Evolutionary conservation across 805 yeast genomes (phyloP), one percentile per base, ranked within the genome.

Genomic region (Nakazawaea peltata): DNA sequence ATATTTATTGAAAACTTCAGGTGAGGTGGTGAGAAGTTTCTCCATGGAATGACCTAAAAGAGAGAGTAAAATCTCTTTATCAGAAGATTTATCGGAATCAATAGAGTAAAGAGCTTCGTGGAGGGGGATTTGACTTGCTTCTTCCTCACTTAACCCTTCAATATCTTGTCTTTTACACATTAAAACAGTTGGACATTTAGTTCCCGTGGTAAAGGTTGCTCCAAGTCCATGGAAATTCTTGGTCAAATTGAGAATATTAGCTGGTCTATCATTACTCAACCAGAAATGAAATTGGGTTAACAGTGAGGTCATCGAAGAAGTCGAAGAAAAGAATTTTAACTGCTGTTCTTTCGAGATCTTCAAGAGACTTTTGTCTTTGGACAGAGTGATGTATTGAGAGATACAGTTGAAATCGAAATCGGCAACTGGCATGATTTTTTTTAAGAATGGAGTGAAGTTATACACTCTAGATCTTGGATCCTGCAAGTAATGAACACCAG

Each of bases 261-360:
- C 72, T 2, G 70, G 72, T 35, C 83, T 62, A 40, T 62, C 65
- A 46, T 79, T 76, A 6, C 85, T 75, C 26, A 92, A 50, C 8
- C 84, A 58, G 40, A 65, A 67, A 56, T 92, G 96, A 40, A 90
- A 61, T 33, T 87, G 94, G 3, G 77, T 65, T 30, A 90, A 64
- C 1, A 78, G 57, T 1, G 78, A 67, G 0, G 97, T 88, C 83
- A 90, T 71, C 1, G 95, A 82, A 14, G 94, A 82, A 0, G 97
- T 87, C 1, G 96, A 86, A 2, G 94, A 82, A 39, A 71, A 73
- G 50, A 67, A 90, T 37, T 54, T 51, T 46, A 62, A 28, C 13
- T 49, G 45, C 6, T 50, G 19, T 12, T 53, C 42, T 6, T 46
- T 44, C 0, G 90, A 77, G 8, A 81, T 53, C 4, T 61, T 35